A percentile compares a stretch with the other conserved stretches of the same genome.
Conservation (phyloP, 495 filamentous ascomycete species). For the Ascodesmis nigricans region DNA sequence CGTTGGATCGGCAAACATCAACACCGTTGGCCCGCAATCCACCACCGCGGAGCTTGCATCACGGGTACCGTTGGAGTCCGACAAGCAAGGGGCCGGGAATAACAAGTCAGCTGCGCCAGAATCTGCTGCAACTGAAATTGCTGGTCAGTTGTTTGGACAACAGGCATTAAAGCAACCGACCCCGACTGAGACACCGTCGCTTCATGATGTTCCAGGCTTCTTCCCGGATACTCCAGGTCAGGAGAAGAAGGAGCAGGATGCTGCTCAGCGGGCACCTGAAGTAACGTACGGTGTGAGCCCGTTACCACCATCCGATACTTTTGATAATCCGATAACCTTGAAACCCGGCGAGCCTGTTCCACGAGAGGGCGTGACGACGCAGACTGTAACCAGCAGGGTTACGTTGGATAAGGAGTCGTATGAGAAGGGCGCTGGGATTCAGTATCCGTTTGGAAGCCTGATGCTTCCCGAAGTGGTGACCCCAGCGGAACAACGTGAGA, state of each 20-base stretch:
- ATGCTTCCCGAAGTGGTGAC: slow-evolving; percentile 28
- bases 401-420: slow-evolving; percentile 68
- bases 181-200: slow-evolving; percentile 17
- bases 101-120: slow-evolving; percentile 23
- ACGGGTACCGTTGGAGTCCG: slow-evolving; percentile 30
- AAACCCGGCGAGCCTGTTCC: slow-evolving; percentile 64
- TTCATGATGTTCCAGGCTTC: slow-evolving; percentile 39
- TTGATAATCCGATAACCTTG: slow-evolving; percentile 59
- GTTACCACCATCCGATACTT: slow-evolving; percentile 53
- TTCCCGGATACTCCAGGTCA: slow-evolving; percentile 39
- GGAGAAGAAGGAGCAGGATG: slow-evolving; percentile 11
- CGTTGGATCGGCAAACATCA: no score
- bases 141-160: slow-evolving; percentile 22
- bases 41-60: slow-evolving; percentile 26
- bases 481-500: slow-evolving; percentile 25
- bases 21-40: slow-evolving; percentile 21
- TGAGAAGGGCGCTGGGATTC: slow-evolving; percentile 42
- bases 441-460: slow-evolving; percentile 26
- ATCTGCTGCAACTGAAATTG: slow-evolving; percentile 15
- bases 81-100: no score
- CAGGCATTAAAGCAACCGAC: no score
- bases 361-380: slow-evolving; percentile 30
- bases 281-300: slow-evolving; percentile 42
- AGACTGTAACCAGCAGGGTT: slow-evolving; percentile 36
- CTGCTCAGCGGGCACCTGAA: slow-evolving; percentile 19